These are phyloP conservation scores for Saccharomyces pastorianus DNA, from an alignment of 1,139 yeast genomes.

Conservation along the genomic window DNA sequence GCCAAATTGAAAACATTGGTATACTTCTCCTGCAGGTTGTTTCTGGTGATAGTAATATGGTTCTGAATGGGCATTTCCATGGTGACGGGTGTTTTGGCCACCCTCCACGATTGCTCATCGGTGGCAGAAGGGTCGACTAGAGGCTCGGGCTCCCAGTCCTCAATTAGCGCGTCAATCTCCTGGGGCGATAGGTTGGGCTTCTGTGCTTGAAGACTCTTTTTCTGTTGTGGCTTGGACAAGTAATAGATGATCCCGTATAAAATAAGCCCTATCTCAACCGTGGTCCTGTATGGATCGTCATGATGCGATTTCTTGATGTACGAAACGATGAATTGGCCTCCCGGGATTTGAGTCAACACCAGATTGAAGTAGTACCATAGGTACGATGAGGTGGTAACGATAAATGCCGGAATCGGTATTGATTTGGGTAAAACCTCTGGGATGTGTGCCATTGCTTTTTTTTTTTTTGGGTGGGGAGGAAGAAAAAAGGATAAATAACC, in stretches of 20 bases:
- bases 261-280: slow-evolving; percentile 69
- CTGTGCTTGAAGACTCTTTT: slow-evolving; percentile 69
- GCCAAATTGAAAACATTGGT: slow-evolving; percentile 53
- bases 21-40: slow-evolving; percentile 24
- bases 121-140: slow-evolving; percentile 47
- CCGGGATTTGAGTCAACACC: slow-evolving; percentile 46
- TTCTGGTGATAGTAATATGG: slow-evolving; percentile 36
- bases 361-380: slow-evolving; percentile 20
- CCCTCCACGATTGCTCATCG: slow-evolving; percentile 48
- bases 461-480: slow-evolving; percentile 27
- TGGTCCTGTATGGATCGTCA: slow-evolving; percentile 85
- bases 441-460: slow-evolving; percentile 7
- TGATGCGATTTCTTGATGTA: slow-evolving; percentile 86
- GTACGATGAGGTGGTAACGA: slow-evolving; percentile 20
- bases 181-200: slow-evolving; percentile 52
- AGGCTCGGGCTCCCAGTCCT: slow-evolving; percentile 89
- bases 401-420: slow-evolving; percentile 24
- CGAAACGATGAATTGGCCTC: slow-evolving; percentile 66
- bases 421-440: slow-evolving; percentile 23
- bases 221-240: slow-evolving; percentile 58
- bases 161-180: slow-evolving; percentile 77
- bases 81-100: slow-evolving; percentile 56
- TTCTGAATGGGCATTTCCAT: slow-evolving; percentile 46
- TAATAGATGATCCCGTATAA: slow-evolving; percentile 84
- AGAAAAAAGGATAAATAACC: slow-evolving; percentile 14